Evolutionary conservation across 1,284 basidiomycete genomes (phyloP).

Genomic region (Cryptococcus sp.): DNA sequence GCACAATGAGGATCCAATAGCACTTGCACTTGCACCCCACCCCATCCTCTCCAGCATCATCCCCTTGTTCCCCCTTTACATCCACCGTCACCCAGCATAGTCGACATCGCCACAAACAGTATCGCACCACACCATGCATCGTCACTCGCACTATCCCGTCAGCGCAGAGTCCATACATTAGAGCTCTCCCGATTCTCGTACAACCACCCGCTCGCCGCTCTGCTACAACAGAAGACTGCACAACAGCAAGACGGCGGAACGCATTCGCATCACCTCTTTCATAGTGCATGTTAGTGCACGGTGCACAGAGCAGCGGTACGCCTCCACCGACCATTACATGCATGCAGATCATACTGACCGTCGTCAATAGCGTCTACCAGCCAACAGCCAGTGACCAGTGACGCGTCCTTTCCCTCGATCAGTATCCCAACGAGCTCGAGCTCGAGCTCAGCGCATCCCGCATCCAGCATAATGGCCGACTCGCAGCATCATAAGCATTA

Average conservation of each 20-base stretch:
- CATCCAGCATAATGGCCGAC: no score
- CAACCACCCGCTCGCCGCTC: neutral
- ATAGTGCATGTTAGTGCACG: no score
- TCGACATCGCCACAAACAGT: neutral
- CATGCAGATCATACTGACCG: no score
- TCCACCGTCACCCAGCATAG: constrained; percentile 4
- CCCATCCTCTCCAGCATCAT: neutral
- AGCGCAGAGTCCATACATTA: neutral
- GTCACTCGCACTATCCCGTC: neutral
- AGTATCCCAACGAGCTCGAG: no score
- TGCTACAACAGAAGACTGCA: neutral
- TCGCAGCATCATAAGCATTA: constrained; percentile 2
- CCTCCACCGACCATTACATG: no score
- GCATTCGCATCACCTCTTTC: no score
- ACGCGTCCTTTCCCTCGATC: no score
- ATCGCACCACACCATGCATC: constrained; percentile 2
- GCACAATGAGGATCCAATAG: neutral
- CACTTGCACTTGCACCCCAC: constrained; percentile 9
- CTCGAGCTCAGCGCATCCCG: no score
- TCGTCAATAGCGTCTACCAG: no score
- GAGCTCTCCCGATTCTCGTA: neutral
- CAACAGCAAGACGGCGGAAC: neutral
- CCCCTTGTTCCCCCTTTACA: constrained; percentile 1
- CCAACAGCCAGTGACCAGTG: no score
- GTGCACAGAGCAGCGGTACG: no score